These are phyloP conservation scores for Leccinellum luteum DNA, from an alignment of 768 basidiomycete genomes.

Conservation along the genomic window DNA sequence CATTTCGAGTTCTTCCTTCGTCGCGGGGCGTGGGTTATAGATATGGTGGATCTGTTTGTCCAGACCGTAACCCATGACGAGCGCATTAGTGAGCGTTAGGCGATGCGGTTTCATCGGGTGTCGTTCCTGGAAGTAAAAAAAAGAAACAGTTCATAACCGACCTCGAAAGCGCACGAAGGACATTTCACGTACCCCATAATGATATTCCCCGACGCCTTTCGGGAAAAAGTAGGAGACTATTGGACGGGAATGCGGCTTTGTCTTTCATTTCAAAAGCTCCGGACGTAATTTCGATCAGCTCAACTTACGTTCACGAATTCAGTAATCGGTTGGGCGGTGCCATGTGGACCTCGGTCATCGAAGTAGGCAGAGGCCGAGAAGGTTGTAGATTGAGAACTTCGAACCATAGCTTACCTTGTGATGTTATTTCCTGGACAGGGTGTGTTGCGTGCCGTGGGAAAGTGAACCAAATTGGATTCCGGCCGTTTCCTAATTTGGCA, in stretches of 20 bases:
- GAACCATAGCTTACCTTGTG: constrained; percentile 32
- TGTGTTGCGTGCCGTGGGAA: not conserved
- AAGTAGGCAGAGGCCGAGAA: constrained; percentile 78
- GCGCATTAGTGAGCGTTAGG: constrained; percentile 91
- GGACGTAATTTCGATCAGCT: not conserved
- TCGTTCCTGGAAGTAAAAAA: constrained; percentile 64
- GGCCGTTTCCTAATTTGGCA: no score
- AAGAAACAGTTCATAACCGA: constrained; percentile 1
- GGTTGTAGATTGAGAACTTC: constrained; percentile 42
- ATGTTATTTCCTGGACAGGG: not conserved
- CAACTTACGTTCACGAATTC: constrained; percentile 69
- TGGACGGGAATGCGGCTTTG: constrained; percentile 47
- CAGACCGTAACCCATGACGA: constrained; percentile 94
- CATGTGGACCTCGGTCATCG: constrained; percentile 67
- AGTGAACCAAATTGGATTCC: no score
- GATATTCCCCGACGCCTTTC: constrained; percentile 89
- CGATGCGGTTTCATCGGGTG: constrained; percentile 99
- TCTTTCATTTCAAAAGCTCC: constrained; percentile 18
- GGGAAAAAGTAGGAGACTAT: constrained; percentile 97
- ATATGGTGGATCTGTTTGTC: constrained; percentile 94
- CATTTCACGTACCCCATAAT: constrained; percentile 80
- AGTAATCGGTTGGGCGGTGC: constrained; percentile 75
- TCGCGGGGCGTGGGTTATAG: constrained; percentile 85
- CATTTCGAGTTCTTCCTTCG: constrained; percentile 80
- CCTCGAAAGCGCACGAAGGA: not conserved